Conservation (phyloP, 2,329 filamentous ascomycete species). For the Fusarium scirpi region DNA sequence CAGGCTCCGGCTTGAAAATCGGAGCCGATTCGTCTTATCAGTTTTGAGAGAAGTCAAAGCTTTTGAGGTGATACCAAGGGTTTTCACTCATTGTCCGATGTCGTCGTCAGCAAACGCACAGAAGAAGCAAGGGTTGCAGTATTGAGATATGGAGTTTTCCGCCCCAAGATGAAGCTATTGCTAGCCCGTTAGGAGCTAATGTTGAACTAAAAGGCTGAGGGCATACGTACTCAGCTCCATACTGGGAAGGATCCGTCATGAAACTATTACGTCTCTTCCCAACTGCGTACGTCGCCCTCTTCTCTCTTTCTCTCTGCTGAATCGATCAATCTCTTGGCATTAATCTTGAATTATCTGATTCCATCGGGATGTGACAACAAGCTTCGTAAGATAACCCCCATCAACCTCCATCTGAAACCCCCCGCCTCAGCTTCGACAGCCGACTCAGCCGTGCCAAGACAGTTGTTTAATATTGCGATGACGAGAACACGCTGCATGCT, state of each 20-base stretch:
- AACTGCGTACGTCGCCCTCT: constrained; percentile 20
- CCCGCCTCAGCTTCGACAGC: constrained; percentile 3
- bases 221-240: constrained; percentile 32
- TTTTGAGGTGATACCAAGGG: constrained; percentile 18
- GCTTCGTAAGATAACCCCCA: constrained; percentile 12
- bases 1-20: constrained; percentile 17
- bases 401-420: constrained; percentile 22
- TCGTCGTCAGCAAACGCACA: constrained; percentile 28
- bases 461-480: constrained; percentile 5
- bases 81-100: constrained; percentile 9
- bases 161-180: constrained; percentile 3
- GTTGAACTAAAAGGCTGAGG: constrained; percentile 3
- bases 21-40: constrained; percentile 7
- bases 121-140: constrained; percentile 11
- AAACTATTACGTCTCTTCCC: constrained; percentile 33
- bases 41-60: constrained; percentile 20
- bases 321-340: not conserved
- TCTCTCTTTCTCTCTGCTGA: not conserved
- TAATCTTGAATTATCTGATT: constrained; percentile 14
- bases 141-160: constrained; percentile 13
- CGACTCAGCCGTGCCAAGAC: constrained; percentile 35
- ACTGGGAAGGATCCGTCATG: constrained; percentile 16
- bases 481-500: not conserved
- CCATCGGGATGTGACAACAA: not conserved
- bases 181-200: not conserved